Conservation (phyloP, 2,329 filamentous ascomycete species). For the Xylariaceae sp. region DNA sequence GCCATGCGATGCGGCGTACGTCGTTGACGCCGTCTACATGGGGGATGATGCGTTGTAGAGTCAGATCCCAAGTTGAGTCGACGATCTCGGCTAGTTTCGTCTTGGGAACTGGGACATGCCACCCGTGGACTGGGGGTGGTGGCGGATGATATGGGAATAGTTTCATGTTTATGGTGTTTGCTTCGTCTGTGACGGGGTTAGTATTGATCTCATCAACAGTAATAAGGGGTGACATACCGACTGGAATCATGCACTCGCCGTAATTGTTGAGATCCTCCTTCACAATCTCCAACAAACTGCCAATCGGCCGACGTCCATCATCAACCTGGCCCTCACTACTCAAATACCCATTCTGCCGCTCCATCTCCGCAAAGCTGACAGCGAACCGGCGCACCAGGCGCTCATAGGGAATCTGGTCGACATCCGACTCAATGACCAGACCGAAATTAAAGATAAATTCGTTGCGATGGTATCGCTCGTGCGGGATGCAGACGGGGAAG, state of each 20-base stretch:
- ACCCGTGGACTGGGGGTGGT: slow-evolving; percentile 72
- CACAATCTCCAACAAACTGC: slow-evolving; percentile 75
- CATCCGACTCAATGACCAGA: slow-evolving; percentile 63
- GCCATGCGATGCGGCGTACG: slow-evolving; percentile 76
- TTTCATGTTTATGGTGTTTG: slow-evolving; percentile 94
- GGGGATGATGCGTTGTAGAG: slow-evolving; percentile 71
- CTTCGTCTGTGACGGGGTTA: slow-evolving; percentile 58
- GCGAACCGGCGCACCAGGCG: slow-evolving; percentile 82
- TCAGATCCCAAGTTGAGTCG: slow-evolving; percentile 68
- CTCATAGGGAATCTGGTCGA: slow-evolving; percentile 73
- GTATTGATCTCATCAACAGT: not conserved
- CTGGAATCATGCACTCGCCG: slow-evolving; percentile 96
- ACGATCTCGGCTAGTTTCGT: slow-evolving; percentile 60
- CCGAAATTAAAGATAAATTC: slow-evolving; percentile 99
- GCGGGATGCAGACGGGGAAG: slow-evolving; percentile 81
- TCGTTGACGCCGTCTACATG: slow-evolving; percentile 89
- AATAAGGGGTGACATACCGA: slow-evolving; percentile 53
- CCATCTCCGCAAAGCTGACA: slow-evolving; percentile 78
- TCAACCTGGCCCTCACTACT: slow-evolving; percentile 39
- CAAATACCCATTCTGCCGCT: slow-evolving; percentile 84
- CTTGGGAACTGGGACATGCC: slow-evolving; percentile 82
- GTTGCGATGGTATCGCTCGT: slow-evolving; percentile 79
- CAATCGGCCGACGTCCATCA: slow-evolving; percentile 63
- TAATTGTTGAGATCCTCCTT: slow-evolving; percentile 93
- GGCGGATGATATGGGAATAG: slow-evolving; percentile 78